Conservation (phyloP, 495 filamentous ascomycete genomes). For the Antarctomyces pellizariae region DNA sequence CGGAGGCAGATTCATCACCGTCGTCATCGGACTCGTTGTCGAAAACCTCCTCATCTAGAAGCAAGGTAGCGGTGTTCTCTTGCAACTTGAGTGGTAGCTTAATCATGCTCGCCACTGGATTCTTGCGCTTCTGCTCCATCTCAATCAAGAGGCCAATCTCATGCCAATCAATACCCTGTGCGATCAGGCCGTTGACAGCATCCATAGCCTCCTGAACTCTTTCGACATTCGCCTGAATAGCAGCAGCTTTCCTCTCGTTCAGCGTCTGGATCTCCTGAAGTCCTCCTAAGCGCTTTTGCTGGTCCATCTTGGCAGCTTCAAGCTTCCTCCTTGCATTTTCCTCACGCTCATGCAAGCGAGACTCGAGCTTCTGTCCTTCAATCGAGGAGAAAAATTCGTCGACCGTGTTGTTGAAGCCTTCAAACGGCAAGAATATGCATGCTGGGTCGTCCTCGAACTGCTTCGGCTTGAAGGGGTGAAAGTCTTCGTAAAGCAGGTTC, state of each 20-base stretch:
- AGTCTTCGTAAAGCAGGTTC: slow-evolving; percentile 66
- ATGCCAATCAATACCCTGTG: slow-evolving; percentile 92
- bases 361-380: slow-evolving; percentile 81
- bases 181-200: slow-evolving; percentile 69
- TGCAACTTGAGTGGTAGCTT: slow-evolving; percentile 70
- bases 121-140: slow-evolving; percentile 53
- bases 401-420: slow-evolving; percentile 75
- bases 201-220: slow-evolving; percentile 78
- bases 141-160: slow-evolving; percentile 75
- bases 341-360: slow-evolving; percentile 57
- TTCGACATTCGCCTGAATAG: slow-evolving; percentile 73
- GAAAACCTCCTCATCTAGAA: slow-evolving; percentile 45
- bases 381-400: slow-evolving; percentile 95
- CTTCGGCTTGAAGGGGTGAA: slow-evolving; percentile 73
- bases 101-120: slow-evolving; percentile 71
- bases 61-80: slow-evolving; percentile 67
- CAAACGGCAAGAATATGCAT: slow-evolving; percentile 44
- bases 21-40: slow-evolving; percentile 23
- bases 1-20: slow-evolving; percentile 27
- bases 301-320: slow-evolving; percentile 57
- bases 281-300: slow-evolving; percentile 59
- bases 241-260: slow-evolving; percentile 70
- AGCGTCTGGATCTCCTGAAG: slow-evolving; percentile 56
- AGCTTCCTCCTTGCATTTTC: slow-evolving; percentile 60
- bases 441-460: slow-evolving; percentile 51